A percentile compares a stretch with the other conserved stretches of the same genome.
Evolutionary conservation across 768 basidiomycete genomes (phyloP).

Genomic region (Agaricus subrufescens): DNA sequence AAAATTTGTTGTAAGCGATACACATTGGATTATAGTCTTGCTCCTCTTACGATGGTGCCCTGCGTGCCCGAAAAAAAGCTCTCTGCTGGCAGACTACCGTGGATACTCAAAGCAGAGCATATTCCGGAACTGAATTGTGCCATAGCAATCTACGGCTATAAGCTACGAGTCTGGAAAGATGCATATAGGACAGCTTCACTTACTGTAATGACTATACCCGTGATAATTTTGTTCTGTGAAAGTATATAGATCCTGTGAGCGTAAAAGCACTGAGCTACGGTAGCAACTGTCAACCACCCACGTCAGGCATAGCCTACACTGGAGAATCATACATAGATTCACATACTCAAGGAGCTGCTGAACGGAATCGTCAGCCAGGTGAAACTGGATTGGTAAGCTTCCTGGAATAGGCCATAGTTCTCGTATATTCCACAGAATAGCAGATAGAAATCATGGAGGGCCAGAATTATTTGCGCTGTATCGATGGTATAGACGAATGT

Average conservation of each 20-base stretch:
- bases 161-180: neutral
- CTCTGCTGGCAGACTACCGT: neutral
- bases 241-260: neutral
- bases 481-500: neutral
- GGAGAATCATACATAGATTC: neutral
- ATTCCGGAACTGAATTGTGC: neutral
- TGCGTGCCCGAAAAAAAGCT: neutral
- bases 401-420: neutral
- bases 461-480: neutral
- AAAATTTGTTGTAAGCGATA: neutral
- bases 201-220: neutral
- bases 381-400: neutral
- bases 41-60: neutral
- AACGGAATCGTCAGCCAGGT: slow-evolving; percentile 3
- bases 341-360: neutral
- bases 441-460: slow-evolving; percentile 1
- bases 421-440: neutral
- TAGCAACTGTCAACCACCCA: neutral
- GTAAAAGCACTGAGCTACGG: neutral
- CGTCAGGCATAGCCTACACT: neutral
- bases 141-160: neutral
- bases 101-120: neutral
- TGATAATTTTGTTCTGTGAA: neutral
- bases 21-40: neutral
- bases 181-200: neutral